Conservation (phyloP, 129 eudicot genomes). For the Rutidosis leptorrhynchoides region DNA sequence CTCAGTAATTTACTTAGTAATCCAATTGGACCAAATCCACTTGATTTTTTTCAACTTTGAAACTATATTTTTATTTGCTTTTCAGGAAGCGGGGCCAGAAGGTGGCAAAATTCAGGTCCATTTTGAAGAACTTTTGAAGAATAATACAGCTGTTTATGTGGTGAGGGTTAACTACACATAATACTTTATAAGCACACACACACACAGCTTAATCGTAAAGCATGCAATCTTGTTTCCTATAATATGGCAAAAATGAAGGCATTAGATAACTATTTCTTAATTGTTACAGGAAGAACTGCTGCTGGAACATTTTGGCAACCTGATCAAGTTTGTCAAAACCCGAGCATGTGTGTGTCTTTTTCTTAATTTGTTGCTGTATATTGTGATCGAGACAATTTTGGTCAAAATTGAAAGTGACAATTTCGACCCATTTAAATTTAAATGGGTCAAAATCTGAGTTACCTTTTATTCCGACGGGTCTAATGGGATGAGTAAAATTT, state of each 20-base stretch:
- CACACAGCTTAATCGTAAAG: background rate
- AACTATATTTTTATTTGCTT: slow-evolving; percentile 1
- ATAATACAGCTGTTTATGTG: slow-evolving; percentile 77
- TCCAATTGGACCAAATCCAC: background rate
- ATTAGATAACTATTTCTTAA: background rate
- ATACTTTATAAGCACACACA: slow-evolving; percentile 5
- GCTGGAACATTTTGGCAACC: slow-evolving; percentile 81
- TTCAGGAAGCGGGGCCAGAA: slow-evolving; percentile 89
- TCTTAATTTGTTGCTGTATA: background rate
- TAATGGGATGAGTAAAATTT: background rate
- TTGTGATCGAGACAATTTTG: background rate
- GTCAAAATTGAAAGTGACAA: background rate
- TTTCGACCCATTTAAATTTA: background rate
- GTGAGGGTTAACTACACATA: slow-evolving; percentile 36
- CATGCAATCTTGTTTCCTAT: background rate
- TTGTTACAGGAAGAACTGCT: slow-evolving; percentile 80
- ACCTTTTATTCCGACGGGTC: background rate
- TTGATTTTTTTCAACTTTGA: background rate
- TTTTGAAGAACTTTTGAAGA: slow-evolving; percentile 87
- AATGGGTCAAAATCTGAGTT: background rate
- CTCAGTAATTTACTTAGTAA: background rate
- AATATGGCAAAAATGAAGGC: background rate
- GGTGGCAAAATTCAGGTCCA: slow-evolving; percentile 89
- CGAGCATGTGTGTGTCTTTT: slow-evolving; percentile 76
- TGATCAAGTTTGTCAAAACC: slow-evolving; percentile 88